These are phyloP conservation scores for Sporisorium graminicola DNA, from an alignment of 1,284 basidiomycete genomes.

Conservation along the genomic window DNA sequence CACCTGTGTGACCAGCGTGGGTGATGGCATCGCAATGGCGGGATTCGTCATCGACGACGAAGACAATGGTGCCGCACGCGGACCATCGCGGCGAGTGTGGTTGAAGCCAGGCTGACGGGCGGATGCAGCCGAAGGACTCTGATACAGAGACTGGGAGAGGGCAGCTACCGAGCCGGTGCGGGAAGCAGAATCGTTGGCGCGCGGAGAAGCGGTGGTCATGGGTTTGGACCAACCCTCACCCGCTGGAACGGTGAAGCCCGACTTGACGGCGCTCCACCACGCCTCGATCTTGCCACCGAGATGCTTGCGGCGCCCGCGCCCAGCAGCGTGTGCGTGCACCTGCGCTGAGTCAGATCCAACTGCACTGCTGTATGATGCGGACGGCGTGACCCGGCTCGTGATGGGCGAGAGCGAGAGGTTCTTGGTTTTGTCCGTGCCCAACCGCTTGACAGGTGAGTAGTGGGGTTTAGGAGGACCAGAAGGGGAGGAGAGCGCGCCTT, in stretches of 20 bases:
- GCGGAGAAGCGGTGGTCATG: conserved; percentile 17
- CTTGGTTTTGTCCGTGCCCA: conserved; percentile 45
- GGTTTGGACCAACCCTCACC: conserved; percentile 37
- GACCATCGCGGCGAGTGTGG: conserved; percentile 27
- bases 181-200: conserved; percentile 10
- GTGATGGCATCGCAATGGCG: conserved; percentile 27
- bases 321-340: conserved; percentile 35
- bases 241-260: conserved; percentile 52
- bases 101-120: conserved; percentile 17
- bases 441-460: conserved; percentile 42
- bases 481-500: conserved; percentile 22
- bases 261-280: conserved; percentile 67
- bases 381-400: conserved; percentile 48
- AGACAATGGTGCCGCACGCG: conserved; percentile 17
- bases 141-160: conserved; percentile 39
- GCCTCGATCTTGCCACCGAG: conserved; percentile 65
- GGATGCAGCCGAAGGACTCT: conserved; percentile 15
- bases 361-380: conserved; percentile 39
- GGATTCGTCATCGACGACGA: conserved; percentile 19
- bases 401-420: conserved; percentile 60
- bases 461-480: conserved; percentile 29
- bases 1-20: conserved; percentile 42
- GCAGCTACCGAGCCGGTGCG: conserved; percentile 32
- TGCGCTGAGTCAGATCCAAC: conserved; percentile 24
- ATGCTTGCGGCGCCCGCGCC: conserved; percentile 48